Evolutionary conservation across 768 basidiomycete genomes (phyloP), one percentile per base, ranked within the genome.

Genomic region (Rickenella mellea): DNA sequence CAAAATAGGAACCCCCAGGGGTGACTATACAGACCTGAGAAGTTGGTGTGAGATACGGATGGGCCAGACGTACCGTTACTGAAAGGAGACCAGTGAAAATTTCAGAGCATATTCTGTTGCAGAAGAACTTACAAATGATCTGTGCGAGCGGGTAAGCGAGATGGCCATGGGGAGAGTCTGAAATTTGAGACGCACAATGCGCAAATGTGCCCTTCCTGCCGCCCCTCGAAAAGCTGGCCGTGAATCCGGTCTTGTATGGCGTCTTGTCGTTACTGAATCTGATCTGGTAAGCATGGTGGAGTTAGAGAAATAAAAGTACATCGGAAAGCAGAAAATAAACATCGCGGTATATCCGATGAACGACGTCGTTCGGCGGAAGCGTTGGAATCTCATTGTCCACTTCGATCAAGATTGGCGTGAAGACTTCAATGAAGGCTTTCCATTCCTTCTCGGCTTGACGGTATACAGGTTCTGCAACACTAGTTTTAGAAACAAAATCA

Each of bases 181-280:
- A 32, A 25, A 3, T 14, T 9, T 27, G 25, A 40, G 11, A 70
- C 84, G 64, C 57, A 88, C 91, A 93, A 14, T 69, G 70, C 17
- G 92, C 92, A 58, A 89, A 97, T 10, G 82, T 76, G 0, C 93
- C 90, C 54, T 97, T 98, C 30, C 86, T 66, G 2, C 94, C 94
- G 22, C 84, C 84, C 36, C 96, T 69, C 3, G 90, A 92, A 51
- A 93, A 87, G 41, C 80, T 83, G 0, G 88, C 85, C 0, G 83
- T 83, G 25, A 97, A 71, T 8, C 70, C 70, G 5, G 60, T 74
- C 63, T 98, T 98, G 67, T 99, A 99, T 0, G 94, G 94, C 4
- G 94, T 99, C 65, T 92, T 93, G 57, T 92, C 86, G 43, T 88
- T 88, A 55, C 85, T 89, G 62, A 94, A 96, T 11, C 92, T 76